These are phyloP conservation scores for Sambucus nigra DNA, from an alignment of 129 eudicot species.

Conservation along the genomic window DNA sequence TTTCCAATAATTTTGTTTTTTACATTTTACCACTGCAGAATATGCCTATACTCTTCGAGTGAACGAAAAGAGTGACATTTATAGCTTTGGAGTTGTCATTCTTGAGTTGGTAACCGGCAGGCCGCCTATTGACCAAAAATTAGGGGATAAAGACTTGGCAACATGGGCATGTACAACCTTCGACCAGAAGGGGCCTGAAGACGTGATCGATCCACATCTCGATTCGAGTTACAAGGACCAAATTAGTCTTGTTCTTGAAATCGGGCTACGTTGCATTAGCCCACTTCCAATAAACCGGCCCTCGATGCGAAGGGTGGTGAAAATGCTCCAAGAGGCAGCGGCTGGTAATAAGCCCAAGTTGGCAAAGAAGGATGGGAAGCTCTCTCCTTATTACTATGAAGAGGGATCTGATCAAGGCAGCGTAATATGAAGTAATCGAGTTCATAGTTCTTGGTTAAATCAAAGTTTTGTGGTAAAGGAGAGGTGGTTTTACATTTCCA, in stretches of 20 bases:
- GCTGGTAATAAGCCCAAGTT: constrained; percentile 18
- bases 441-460: neutral
- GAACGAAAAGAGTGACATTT: constrained; percentile 83
- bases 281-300: constrained; percentile 71
- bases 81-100: constrained; percentile 86
- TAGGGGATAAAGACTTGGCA: constrained; percentile 65
- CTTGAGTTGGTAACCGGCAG: constrained; percentile 78
- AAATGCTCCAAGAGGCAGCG: constrained; percentile 51
- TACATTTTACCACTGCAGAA: constrained; percentile 25
- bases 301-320: constrained; percentile 76
- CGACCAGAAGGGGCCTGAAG: constrained; percentile 47
- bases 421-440: constrained; percentile 5
- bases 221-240: constrained; percentile 43
- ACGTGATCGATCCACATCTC: constrained; percentile 50
- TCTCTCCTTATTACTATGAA: constrained; percentile 30
- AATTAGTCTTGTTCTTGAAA: constrained; percentile 50
- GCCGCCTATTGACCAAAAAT: constrained; percentile 46
- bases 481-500: too few species aligned
- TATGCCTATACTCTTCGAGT: constrained; percentile 89
- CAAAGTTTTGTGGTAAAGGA: too few species aligned
- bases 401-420: constrained; percentile 30
- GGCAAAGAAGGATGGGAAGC: constrained; percentile 22
- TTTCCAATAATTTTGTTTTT: neutral
- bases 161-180: constrained; percentile 53
- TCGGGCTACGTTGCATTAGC: constrained; percentile 58